Evolutionary conservation across 768 basidiomycete species (phyloP).

Genomic region (Paxillus ammoniavirescens): DNA sequence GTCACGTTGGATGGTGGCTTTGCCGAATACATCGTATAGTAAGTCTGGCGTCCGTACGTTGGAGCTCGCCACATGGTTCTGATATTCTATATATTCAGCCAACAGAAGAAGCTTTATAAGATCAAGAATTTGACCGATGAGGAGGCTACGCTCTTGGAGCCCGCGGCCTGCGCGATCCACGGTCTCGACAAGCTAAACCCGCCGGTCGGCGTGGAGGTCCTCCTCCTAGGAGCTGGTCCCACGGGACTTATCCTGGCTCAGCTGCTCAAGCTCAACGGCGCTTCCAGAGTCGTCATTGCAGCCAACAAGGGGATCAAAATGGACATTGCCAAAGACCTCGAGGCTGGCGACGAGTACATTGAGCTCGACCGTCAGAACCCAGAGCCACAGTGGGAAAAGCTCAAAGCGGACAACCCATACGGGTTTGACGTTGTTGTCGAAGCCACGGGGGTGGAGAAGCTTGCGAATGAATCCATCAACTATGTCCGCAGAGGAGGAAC

Average conservation of each 20-base stretch:
- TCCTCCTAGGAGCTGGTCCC: slow-evolving; percentile 87
- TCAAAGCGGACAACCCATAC: slow-evolving; percentile 80
- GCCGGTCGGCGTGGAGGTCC: slow-evolving; percentile 79
- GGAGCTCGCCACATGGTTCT: neutral
- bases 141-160: slow-evolving; percentile 85
- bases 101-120: slow-evolving; percentile 80
- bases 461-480: slow-evolving; percentile 88
- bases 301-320: slow-evolving; percentile 92
- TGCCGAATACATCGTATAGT: slow-evolving; percentile 88
- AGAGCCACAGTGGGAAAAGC: slow-evolving; percentile 72
- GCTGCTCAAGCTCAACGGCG: slow-evolving; percentile 84
- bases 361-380: slow-evolving; percentile 79
- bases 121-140: slow-evolving; percentile 85
- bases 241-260: slow-evolving; percentile 91
- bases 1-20: slow-evolving; percentile 85
- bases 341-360: slow-evolving; percentile 82
- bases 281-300: slow-evolving; percentile 75
- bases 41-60: slow-evolving; percentile 22
- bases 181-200: slow-evolving; percentile 86
- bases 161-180: slow-evolving; percentile 89
- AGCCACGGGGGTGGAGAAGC: slow-evolving; percentile 79
- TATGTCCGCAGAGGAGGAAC: slow-evolving; percentile 86
- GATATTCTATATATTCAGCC: slow-evolving; percentile 33
- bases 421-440: slow-evolving; percentile 88
- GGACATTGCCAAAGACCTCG: slow-evolving; percentile 76